phyloP scores from a whole-genome alignment of 164 flowering plant genomes.

The Umbilicus rupestris region DNA sequence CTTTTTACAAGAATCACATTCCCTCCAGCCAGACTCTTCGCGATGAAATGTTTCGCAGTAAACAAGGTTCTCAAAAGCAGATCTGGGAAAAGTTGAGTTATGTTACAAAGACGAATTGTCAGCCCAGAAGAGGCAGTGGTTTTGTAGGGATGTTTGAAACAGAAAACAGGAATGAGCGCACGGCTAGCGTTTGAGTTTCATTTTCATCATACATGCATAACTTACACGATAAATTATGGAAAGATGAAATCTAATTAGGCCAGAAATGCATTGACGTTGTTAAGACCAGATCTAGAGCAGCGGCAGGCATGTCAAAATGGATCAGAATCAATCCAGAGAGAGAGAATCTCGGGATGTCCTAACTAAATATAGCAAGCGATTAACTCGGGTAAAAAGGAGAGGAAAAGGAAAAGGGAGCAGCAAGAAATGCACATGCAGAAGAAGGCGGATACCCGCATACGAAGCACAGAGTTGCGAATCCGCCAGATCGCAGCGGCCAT shows the following conservation, averaged over 20 bases:
- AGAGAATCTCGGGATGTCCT: neutral
- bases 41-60: constrained; percentile 53
- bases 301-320: neutral
- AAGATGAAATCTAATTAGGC: neutral
- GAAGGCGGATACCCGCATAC: constrained; percentile 45
- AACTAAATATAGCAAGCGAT: neutral
- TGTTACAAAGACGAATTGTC: neutral
- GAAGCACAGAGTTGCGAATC: constrained; percentile 42
- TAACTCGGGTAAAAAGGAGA: neutral
- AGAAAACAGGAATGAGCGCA: too few species aligned
- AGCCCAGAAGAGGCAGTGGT: too few species aligned
- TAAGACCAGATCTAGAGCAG: neutral
- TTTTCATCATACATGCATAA: neutral
- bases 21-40: constrained; percentile 66
- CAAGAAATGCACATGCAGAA: neutral
- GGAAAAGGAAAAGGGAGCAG: neutral
- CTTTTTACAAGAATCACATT: constrained; percentile 46
- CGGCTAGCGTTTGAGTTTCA: too few species aligned
- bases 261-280: neutral
- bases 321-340: neutral
- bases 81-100: constrained; percentile 19
- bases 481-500: constrained; percentile 61
- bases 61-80: constrained; percentile 41
- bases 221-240: neutral
- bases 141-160: too few species aligned